Base-by-base conservation (phyloP, 73 alveolate species). In the Effrenium voratum region DNA sequence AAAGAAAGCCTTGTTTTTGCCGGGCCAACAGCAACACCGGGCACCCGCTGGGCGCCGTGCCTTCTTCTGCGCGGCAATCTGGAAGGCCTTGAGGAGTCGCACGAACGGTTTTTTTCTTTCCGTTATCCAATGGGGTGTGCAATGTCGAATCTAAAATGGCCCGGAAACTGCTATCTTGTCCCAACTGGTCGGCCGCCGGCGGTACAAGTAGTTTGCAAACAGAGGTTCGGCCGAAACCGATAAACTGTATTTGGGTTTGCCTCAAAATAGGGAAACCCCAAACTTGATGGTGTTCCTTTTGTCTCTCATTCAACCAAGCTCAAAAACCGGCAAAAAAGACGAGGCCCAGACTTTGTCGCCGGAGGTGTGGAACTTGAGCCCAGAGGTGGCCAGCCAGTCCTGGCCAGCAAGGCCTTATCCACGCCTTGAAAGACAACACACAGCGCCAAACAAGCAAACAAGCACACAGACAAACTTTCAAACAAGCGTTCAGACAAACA, bases 291-390 rank as follows among this genome's bases (percentile, higher is more conserved):
- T n/a, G n/a, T n/a, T n/a, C n/a, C n/a, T n/a, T n/a, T n/a, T n/a
- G n/a, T n/a, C n/a, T n/a, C n/a, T n/a, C n/a, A n/a, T n/a, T n/a
- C n/a, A n/a, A n/a, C n/a, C n/a, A n/a, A n/a, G n/a, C n/a, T n/a
- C n/a, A n/a, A n/a, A n/a, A n/a, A n/a, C n/a, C n/a, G n/a, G n/a
- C n/a, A n/a, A n/a, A n/a, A n/a, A n/a, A n/a, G n/a, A n/a, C n/a
- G n/a, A n/a, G n/a, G n/a, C n/a, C n/a, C n/a, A n/a, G 38, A 59
- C 98, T 88, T 91, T 91, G 98, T 91, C 98, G 57, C 90, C 98
- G 45, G 98, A 91, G 36, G 98, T 91, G 82, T 91, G 98, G 98
- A 91, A 91, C 77, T 91, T 91, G 52, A 91, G 63, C 15, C 98
- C 98, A 1, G 90, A 30, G 15, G 90, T 88, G 46, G 79, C 66